Conservation (phyloP, 2,329 filamentous ascomycete species). For the Rhynchosporium secalis region DNA sequence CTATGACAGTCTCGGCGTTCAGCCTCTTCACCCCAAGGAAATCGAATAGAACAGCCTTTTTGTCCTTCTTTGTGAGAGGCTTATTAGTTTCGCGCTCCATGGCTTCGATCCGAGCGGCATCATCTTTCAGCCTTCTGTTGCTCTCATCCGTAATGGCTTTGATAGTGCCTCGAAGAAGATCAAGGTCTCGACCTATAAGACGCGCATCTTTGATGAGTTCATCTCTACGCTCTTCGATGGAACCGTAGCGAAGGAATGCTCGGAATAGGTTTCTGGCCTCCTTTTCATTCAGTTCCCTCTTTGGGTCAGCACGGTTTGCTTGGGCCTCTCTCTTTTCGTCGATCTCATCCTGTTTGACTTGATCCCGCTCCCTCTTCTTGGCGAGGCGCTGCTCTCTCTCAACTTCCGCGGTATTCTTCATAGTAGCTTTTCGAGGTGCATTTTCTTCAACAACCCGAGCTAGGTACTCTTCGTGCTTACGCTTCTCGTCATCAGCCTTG, state of each 20-base stretch:
- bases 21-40: constrained; percentile 91
- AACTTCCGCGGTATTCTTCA: constrained; percentile 56
- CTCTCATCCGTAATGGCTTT: constrained; percentile 66
- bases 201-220: constrained; percentile 88
- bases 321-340: constrained; percentile 66
- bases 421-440: constrained; percentile 73
- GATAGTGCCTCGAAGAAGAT: constrained; percentile 75
- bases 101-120: constrained; percentile 60
- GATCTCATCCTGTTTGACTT: constrained; percentile 69
- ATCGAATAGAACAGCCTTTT: constrained; percentile 94
- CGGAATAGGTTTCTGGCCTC: constrained; percentile 90
- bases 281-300: constrained; percentile 86
- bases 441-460: constrained; percentile 81
- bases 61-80: constrained; percentile 90
- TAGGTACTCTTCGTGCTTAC: constrained; percentile 79
- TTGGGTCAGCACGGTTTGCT: constrained; percentile 76
- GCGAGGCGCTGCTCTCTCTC: constrained; percentile 65
- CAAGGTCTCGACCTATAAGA: constrained; percentile 76
- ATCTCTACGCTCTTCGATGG: constrained; percentile 81
- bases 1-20: constrained; percentile 92
- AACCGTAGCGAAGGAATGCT: constrained; percentile 87
- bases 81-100: constrained; percentile 74
- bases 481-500: constrained; percentile 84
- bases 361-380: constrained; percentile 66
- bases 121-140: constrained; percentile 73